Base-by-base conservation (phyloP, 169 alveolate species). In the Plasmodium gallinaceum region DNA sequence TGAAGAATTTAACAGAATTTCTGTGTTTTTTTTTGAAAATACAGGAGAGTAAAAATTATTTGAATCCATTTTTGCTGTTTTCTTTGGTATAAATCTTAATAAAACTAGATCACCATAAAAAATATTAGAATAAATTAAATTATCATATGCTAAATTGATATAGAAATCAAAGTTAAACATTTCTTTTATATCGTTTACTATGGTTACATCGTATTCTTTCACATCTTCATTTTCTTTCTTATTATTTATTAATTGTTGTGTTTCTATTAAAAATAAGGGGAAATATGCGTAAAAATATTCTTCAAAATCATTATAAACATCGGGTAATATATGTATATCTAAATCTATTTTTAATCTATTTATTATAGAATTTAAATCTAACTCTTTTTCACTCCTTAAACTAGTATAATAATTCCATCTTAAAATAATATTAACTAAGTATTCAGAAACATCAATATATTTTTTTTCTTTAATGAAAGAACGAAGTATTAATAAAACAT, bases 391-490 rank as follows among this genome's bases (percentile, higher is more conserved):
- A 61, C 65, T 83, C 46, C 86, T 68, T 71, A 83, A 69, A 51
- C 85, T 69, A 7, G 86, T 83, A 26, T 83, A 83, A 68, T 83
- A 83, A 69, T 83, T 83, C 91, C 91, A 83, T 18, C 91, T 66
- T 57, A 83, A 83, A 39, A 83, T 83, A 37, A 83, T 83, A 54
- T 43, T 69, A 57, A 83, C 46, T 18, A 83, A 46, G 18, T 52
- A 83, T 12, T 83, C 43, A 7, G 91, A 83, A 69, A 70, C 91
- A 45, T 83, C 91, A 14, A 71, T 18, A 61, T 69, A 69, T 18
- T 69, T 58, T 20, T 83, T 83, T 54, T 83, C 86, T 62, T 37
- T 12, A 69, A 83, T 51, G 18, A 68, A 69, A 12, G 83, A 68
- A 2, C 57, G 62, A 6, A 66, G 51, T 57, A 70, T 83, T 61